Conservation (phyloP, 2,329 filamentous ascomycete genomes). For the Cephalotrichum gorgonifer region DNA sequence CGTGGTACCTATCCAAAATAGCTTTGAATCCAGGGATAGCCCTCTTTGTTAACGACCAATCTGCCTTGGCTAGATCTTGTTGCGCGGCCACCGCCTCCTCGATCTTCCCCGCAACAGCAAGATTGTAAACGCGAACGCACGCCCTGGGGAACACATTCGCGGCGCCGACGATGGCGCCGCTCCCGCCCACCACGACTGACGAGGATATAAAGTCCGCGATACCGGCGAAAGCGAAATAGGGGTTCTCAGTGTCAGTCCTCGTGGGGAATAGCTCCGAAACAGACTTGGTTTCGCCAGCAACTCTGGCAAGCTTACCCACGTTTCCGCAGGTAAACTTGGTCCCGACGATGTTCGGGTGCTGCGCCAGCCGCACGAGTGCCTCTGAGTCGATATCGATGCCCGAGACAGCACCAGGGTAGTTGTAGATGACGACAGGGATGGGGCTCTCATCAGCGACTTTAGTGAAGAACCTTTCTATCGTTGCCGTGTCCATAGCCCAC, state of each 20-base stretch:
- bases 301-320: constrained; percentile 48
- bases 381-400: constrained; percentile 14
- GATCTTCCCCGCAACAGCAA: constrained; percentile 7
- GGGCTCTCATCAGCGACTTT: constrained; percentile 10
- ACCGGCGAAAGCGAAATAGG: constrained; percentile 11
- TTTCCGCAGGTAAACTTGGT: constrained; percentile 41
- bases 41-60: constrained; percentile 13
- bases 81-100: constrained; percentile 11
- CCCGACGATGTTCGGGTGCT: constrained; percentile 50
- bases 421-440: constrained; percentile 13
- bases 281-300: constrained; percentile 25
- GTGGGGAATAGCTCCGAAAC: constrained; percentile 6
- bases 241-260: not conserved
- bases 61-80: constrained; percentile 10
- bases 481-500: constrained; percentile 9
- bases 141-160: constrained; percentile 12
- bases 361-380: constrained; percentile 27
- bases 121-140: constrained; percentile 12
- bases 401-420: constrained; percentile 12
- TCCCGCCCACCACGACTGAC: constrained; percentile 8
- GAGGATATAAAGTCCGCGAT: constrained; percentile 11
- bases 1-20: constrained; percentile 27
- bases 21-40: constrained; percentile 14
- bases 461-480: constrained; percentile 9
- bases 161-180: constrained; percentile 12